Evolutionary conservation across 2,329 filamentous ascomycete species (phyloP), one percentile per base, ranked within the genome.

Genomic region (Neurospora sp.): DNA sequence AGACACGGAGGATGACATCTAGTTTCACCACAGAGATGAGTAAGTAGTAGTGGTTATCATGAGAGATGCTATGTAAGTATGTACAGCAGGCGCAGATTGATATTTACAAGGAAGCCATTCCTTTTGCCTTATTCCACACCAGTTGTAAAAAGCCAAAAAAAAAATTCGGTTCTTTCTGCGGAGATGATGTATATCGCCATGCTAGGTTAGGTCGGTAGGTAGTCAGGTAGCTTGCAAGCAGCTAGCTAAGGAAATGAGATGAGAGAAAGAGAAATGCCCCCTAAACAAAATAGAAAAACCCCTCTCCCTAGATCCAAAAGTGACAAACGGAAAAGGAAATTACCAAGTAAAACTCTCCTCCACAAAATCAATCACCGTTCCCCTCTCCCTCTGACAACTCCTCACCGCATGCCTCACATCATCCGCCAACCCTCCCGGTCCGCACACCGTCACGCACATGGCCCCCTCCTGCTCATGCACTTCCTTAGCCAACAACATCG

Each of bases 371-470:
- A 94, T 83, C 58, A 90, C 88, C 2, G 83, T 87, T 15, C 52
- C 52, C 58, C 80, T 81, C 23, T 85, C 81, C 71, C 90, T 86
- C 77, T 91, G 87, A 3, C 87, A 84, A 68, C 84, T 82, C 38
- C 91, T 84, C 28, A 91, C 90, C 1, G 90, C 90, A 38, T 85
- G 83, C 66, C 92, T 84, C 1, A 95, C 91, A 76, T 93, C 91
- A 74, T 95, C 92, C 9, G 90, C 90, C 74, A 95, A 80, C 2
- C 87, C 87, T 33, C 92, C 92, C 10, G 91, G 90, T 3, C 92
- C 92, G 75, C 92, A 94, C 28, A 93, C 90, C 11, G 90, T 91
- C 66, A 98, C 93, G 28, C 89, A 92, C 89, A 97, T 96, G 67
- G 94, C 93, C 9, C 96, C 96, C 69, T 93, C 83, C 78, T 96